These are phyloP conservation scores for Chlorella sp. DNA, from an alignment of 139 green algal species.

Conservation along the genomic window DNA sequence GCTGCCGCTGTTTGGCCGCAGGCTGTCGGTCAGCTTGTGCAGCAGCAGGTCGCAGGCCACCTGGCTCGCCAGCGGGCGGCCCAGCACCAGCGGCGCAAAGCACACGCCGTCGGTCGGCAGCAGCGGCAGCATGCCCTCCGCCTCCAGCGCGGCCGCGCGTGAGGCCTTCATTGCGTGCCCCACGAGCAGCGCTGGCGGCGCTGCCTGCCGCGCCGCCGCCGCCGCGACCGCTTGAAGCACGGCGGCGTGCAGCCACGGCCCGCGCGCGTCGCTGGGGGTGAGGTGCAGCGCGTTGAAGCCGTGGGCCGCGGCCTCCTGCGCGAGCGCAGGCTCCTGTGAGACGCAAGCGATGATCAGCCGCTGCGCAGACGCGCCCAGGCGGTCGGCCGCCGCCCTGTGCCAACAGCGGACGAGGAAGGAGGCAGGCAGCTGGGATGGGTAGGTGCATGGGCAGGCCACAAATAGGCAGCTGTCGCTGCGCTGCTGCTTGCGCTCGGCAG, in stretches of 20 bases:
- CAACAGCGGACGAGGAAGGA: no score
- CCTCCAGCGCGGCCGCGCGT: conserved; percentile 5
- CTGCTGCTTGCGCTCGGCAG: no score
- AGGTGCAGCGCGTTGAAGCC: no score
- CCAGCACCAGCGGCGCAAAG: conserved; percentile 60
- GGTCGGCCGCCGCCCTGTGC: no score
- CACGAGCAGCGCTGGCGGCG: neutral
- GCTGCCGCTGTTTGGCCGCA: conserved; percentile 27
- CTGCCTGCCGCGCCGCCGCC: neutral
- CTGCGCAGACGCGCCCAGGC: no score
- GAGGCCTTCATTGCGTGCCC: conserved; percentile 37
- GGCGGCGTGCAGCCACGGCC: conserved; percentile 16
- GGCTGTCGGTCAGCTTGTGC: conserved; percentile 73
- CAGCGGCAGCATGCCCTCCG: conserved; percentile 32
- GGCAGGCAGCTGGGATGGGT: no score
- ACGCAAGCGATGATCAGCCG: no score
- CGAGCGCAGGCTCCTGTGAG: no score
- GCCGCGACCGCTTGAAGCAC: neutral
- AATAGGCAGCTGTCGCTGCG: no score
- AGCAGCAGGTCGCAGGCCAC: conserved; percentile 60
- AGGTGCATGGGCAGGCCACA: no score
- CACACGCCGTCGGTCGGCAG: conserved; percentile 10
- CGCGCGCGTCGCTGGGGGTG: no score
- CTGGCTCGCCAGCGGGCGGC: conserved; percentile 34
- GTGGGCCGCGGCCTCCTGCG: no score